These are phyloP conservation scores for Morella rubra DNA, from an alignment of 306 rosid species.

Conservation along the genomic window DNA sequence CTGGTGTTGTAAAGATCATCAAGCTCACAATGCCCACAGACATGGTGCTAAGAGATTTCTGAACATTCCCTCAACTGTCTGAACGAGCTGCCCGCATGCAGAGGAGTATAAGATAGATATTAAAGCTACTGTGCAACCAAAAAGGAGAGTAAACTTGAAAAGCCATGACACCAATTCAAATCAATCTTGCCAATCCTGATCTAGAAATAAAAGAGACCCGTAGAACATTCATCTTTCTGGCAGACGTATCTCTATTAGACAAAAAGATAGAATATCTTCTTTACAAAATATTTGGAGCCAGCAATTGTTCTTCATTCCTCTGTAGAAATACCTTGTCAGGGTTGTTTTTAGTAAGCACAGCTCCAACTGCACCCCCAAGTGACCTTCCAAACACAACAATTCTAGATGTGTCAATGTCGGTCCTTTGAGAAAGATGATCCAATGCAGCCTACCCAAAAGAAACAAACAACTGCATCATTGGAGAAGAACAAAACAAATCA, in stretches of 20 bases:
- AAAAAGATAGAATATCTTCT: neutral
- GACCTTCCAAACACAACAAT: conserved; percentile 96
- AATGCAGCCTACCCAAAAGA: conserved; percentile 72
- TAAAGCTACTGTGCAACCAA: conserved; percentile 9
- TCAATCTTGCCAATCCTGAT: neutral
- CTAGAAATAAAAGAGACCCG: neutral
- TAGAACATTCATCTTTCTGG: neutral
- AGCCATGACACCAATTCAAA: neutral
- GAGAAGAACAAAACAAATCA: neutral
- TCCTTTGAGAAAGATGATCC: conserved; percentile 92
- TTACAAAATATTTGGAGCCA: neutral
- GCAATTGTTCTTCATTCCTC: neutral
- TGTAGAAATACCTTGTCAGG: conserved; percentile 77
- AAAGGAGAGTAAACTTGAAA: neutral
- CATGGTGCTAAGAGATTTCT: neutral
- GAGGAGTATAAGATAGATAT: neutral
- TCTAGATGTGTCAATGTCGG: conserved; percentile 88
- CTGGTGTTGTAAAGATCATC: neutral
- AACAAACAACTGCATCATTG: conserved; percentile 12
- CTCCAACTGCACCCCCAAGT: conserved; percentile 99
- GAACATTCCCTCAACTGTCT: too few relatives aligned
- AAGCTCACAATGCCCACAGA: neutral
- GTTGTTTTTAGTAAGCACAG: conserved; percentile 77
- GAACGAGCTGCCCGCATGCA: too few relatives aligned
- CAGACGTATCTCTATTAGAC: neutral